Evolutionary conservation across 2,329 filamentous ascomycete species (phyloP).

Genomic region (Claviceps quebecensis): DNA sequence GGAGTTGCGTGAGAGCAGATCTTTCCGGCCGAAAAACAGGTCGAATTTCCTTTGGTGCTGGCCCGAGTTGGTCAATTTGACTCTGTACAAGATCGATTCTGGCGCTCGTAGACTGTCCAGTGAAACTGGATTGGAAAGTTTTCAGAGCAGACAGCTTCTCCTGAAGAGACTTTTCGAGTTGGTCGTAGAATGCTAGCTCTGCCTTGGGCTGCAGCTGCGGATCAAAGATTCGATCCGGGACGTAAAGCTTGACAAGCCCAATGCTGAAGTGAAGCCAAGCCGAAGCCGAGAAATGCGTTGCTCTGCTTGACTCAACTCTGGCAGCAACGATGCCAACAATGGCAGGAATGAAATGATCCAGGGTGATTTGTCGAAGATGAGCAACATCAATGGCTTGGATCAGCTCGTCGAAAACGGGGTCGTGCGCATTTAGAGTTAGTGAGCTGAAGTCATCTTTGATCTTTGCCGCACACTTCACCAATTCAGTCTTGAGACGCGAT

Average conservation of each 20-base stretch:
- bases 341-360: slow-evolving; percentile 31
- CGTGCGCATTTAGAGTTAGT: slow-evolving; percentile 3
- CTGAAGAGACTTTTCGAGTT: slow-evolving; percentile 41
- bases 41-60: slow-evolving; percentile 47
- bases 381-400: slow-evolving; percentile 14
- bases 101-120: slow-evolving; percentile 53
- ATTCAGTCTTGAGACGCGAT: slow-evolving; percentile 15
- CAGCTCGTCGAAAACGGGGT: slow-evolving; percentile 11
- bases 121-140: slow-evolving; percentile 52
- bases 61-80: slow-evolving; percentile 50
- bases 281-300: slow-evolving; percentile 26
- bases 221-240: slow-evolving; percentile 78
- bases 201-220: slow-evolving; percentile 55
- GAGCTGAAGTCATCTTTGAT: slow-evolving; percentile 10
- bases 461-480: slow-evolving; percentile 15
- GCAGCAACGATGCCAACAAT: slow-evolving; percentile 27
- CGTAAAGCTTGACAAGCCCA: slow-evolving; percentile 62
- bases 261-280: slow-evolving; percentile 68
- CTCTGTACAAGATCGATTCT: slow-evolving; percentile 49
- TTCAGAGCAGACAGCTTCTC: slow-evolving; percentile 45
- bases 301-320: slow-evolving; percentile 7
- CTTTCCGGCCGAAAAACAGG: slow-evolving; percentile 56
- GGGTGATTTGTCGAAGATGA: slow-evolving; percentile 25
- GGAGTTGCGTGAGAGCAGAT: slow-evolving; percentile 57
- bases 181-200: slow-evolving; percentile 43